Evolutionary conservation across 805 yeast species (phyloP), one percentile per base, ranked within the genome.

Genomic region (Saturnispora ahearnii): DNA sequence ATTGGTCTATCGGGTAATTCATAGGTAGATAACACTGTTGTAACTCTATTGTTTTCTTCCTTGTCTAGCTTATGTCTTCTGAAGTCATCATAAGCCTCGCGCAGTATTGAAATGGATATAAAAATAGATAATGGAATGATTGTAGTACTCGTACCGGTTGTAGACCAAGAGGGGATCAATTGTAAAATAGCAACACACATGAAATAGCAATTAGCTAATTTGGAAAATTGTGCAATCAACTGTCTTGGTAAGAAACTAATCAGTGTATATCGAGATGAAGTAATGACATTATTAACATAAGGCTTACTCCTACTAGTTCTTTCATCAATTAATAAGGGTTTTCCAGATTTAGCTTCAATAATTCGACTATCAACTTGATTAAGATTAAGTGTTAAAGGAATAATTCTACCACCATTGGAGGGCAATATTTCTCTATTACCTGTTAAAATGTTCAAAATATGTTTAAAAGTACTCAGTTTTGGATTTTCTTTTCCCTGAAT

Each of bases 161-260:
- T 88, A 1, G 96, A 87, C 97, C 96, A 93, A 2, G 89, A 79
- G 0, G 99, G 98, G 44, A 93, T 83, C 90, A 91, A 82, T 63
- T 93, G 99, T 72, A 93, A 71, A 53, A 93, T 84, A 2, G 98
- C 90, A 15, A 93, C 93, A 3, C 81, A 73, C 76, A 93, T 69
- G 67, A 93, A 93, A 65, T 93, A 91, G 53, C 90, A 73, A 62
- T 93, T 93, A 29, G 99, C 99, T 42, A 93, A 60, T 62, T 88
- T 91, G 24, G 96, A 87, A 61, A 93, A 91, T 65, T 93, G 99
- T 3, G 93, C 96, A 54, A 79, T 74, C 36, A 93, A 64, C 61
- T 93, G 97, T 54, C 90, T 79, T 1, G 99, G 99, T 2, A 93
- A 57, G 58, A 93, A 93, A 44, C 89, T 77, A 62, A 82, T 79